phyloP scores from a whole-genome alignment of 2,329 filamentous ascomycete species.

The Diaporthe ilicicola region DNA sequence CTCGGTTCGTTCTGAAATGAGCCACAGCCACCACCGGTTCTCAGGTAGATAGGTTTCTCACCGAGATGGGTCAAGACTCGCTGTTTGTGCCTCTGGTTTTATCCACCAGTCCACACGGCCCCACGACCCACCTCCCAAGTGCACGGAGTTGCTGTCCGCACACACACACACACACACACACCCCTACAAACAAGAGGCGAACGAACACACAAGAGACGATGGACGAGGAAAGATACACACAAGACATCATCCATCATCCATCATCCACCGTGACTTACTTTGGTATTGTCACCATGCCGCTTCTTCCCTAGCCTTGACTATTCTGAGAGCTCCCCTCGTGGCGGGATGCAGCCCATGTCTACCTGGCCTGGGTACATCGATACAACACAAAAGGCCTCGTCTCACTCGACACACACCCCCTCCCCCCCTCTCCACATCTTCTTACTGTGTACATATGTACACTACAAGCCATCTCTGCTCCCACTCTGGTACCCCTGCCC shows the following conservation, averaged over 20 bases:
- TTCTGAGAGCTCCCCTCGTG: conserved; percentile 15
- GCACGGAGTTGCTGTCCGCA: conserved; percentile 13
- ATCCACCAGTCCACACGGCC: conserved; percentile 11
- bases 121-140: conserved; percentile 7
- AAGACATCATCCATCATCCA: neutral
- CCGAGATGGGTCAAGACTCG: conserved; percentile 8
- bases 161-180: neutral
- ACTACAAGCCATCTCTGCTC: neutral
- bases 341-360: conserved; percentile 17
- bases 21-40: conserved; percentile 13
- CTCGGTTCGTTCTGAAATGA: neutral
- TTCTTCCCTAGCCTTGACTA: neutral
- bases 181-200: neutral
- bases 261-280: neutral
- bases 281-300: neutral
- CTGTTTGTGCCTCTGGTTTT: conserved; percentile 1
- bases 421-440: neutral
- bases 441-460: conserved; percentile 17
- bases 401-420: neutral
- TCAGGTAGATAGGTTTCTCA: conserved; percentile 12
- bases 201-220: neutral
- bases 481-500: neutral
- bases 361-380: neutral
- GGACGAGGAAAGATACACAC: neutral
- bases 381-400: conserved; percentile 15